These are phyloP conservation scores for Salvia hispanica DNA, from an alignment of 257 asterid genomes.

Conservation along the genomic window DNA sequence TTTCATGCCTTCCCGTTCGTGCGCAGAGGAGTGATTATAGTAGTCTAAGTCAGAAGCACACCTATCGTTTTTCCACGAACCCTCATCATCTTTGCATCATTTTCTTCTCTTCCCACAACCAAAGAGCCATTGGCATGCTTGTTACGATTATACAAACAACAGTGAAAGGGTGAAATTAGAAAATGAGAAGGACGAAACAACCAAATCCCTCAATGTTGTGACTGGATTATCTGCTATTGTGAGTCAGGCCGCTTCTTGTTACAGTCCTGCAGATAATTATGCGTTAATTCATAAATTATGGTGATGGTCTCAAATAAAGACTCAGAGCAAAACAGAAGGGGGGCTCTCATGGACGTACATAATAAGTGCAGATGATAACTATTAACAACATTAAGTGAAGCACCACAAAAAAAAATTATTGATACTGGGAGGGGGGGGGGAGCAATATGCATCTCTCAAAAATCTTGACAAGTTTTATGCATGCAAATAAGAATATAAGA, in stretches of 20 bases:
- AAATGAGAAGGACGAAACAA: constrained; percentile 33
- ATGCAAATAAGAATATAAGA: background rate
- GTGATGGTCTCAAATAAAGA: background rate
- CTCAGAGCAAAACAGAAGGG: background rate
- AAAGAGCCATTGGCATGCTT: constrained; percentile 72
- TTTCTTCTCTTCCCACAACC: constrained; percentile 45
- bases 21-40: constrained; percentile 46
- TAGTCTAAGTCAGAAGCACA: constrained; percentile 80
- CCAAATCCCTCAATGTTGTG: constrained; percentile 40
- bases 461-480: background rate
- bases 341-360: background rate
- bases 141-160: constrained; percentile 64
- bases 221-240: constrained; percentile 54
- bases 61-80: constrained; percentile 39
- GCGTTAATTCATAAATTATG: background rate
- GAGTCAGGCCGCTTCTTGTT: constrained; percentile 68
- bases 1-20: constrained; percentile 53
- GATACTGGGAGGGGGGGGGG: background rate
- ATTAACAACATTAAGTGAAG: background rate
- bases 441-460: background rate
- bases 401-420: background rate
- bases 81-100: constrained; percentile 32
- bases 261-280: constrained; percentile 58
- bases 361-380: background rate
- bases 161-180: constrained; percentile 38